Conservation (phyloP, 345 rosid genomes). For the Acer negundo region DNA sequence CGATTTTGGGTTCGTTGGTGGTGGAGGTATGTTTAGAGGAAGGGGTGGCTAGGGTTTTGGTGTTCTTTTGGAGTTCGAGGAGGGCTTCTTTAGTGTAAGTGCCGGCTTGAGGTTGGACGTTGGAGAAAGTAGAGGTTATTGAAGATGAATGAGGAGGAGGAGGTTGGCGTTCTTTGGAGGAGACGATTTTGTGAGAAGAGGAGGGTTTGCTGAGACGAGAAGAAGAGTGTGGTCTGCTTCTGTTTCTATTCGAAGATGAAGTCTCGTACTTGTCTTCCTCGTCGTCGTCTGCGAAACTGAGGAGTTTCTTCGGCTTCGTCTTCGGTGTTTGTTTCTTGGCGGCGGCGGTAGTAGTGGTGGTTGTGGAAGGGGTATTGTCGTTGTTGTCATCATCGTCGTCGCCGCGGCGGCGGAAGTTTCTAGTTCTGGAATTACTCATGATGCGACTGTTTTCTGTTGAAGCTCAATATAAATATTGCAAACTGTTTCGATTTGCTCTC, state of each 20-base stretch:
- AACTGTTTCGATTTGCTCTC: no score
- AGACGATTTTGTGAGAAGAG: conserved; percentile 61
- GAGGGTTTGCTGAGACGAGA: conserved; percentile 43
- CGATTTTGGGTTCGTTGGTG: conserved; percentile 52
- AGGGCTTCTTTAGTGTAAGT: conserved; percentile 86
- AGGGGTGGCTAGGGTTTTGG: conserved; percentile 58
- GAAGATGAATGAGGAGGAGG: conserved; percentile 16
- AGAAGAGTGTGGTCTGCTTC: conserved; percentile 35
- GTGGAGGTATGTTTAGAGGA: conserved; percentile 42
- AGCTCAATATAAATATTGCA: background rate
- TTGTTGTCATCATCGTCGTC: conserved; percentile 40
- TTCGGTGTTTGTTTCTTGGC: conserved; percentile 27
- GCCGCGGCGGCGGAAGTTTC: conserved; percentile 81
- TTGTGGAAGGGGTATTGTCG: conserved; percentile 16
- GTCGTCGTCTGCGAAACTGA: conserved; percentile 91
- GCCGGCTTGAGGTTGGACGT: conserved; percentile 86
- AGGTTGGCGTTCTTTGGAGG: conserved; percentile 55
- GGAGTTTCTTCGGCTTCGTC: conserved; percentile 65
- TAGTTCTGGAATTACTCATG: conserved; percentile 59
- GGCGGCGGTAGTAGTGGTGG: conserved; percentile 10
- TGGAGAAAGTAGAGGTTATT: conserved; percentile 41
- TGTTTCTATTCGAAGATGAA: conserved; percentile 20
- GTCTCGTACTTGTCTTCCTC: conserved; percentile 48
- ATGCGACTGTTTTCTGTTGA: conserved; percentile 18
- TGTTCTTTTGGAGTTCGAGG: conserved; percentile 87